phyloP scores from a whole-genome alignment of 306 rosid species.

The Vigna hirtella region DNA sequence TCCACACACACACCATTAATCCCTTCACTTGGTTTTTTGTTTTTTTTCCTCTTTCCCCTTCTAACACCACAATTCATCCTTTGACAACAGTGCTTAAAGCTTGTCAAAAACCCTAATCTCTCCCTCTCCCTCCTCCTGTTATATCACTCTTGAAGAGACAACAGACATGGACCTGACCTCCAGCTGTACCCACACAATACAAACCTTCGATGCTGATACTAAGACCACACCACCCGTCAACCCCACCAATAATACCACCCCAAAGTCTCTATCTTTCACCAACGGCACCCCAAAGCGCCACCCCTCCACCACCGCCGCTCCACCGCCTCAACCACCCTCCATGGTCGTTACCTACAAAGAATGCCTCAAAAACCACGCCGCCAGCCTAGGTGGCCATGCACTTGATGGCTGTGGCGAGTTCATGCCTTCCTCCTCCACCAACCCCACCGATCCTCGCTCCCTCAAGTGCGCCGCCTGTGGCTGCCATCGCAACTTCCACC shows the following conservation, averaged over 20 bases:
- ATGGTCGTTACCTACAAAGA: slow-evolving; percentile 62
- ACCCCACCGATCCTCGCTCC: slow-evolving; percentile 66
- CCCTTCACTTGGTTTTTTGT: slow-evolving; percentile 4
- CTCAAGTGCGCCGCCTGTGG: slow-evolving; percentile 93
- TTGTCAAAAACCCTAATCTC: slow-evolving; percentile 57
- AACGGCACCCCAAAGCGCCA: slow-evolving; percentile 66
- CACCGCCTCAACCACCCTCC: slow-evolving; percentile 11
- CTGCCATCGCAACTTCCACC: slow-evolving; percentile 97
- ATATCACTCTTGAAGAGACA: slow-evolving; percentile 36
- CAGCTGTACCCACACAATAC: not conserved
- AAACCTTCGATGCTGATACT: slow-evolving; percentile 46
- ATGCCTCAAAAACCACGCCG: slow-evolving; percentile 94
- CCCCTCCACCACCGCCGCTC: slow-evolving; percentile 3
- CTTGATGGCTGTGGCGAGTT: slow-evolving; percentile 96
- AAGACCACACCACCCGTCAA: slow-evolving; percentile 56
- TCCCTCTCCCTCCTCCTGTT: not conserved
- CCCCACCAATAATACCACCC: slow-evolving; percentile 50
- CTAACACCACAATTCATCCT: slow-evolving; percentile 32
- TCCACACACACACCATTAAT: slow-evolving; percentile 27
- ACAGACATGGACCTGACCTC: slow-evolving; percentile 59
- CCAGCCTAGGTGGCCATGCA: slow-evolving; percentile 81
- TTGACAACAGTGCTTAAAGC: slow-evolving; percentile 22
- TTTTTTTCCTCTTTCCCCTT: slow-evolving; percentile 21
- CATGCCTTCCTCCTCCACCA: slow-evolving; percentile 62
- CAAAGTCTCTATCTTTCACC: slow-evolving; percentile 55